Evolutionary conservation across 345 rosid genomes (phyloP), one percentile per base, ranked within the genome.

Genomic region (Dimocarpus longan): DNA sequence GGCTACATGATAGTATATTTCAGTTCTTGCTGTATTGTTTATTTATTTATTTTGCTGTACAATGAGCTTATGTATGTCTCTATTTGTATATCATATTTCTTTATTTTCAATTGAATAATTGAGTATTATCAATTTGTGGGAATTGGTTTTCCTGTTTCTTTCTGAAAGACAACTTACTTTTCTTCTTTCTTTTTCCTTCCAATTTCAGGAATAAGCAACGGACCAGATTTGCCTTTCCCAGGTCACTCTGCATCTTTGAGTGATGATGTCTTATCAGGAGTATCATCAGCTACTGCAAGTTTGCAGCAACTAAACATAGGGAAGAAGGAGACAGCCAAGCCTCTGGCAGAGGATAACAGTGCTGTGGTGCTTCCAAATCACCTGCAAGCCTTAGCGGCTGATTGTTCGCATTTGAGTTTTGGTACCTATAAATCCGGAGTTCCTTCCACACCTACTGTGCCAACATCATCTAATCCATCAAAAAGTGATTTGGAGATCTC

Each of bases 321-420:
- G 60, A 74, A 75, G 77, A 77, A 79, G 76, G 74, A 80, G 22
- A 60, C 59, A 39, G 75, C 26, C 10, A 68, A 56, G 44, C 63
- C 75, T 59, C 52, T 50, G 50, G 50, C 79, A 54, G 82, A 80
- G 43, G 79, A 82, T 42, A 76, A 81, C 16, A 39, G 28, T 78
- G 67, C 76, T 24, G 80, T 90, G 60, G 86, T 86, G 73, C 81
- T 90, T 83, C 93, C 93, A 43, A 70, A 75, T 71, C 48, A 82
- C 85, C 71, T 90, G 69, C 90, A 80, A 79, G 82, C 82, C 66
- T 79, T 86, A 28, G 84, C 86, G 52, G 84, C 87, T 43, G 91
- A 84, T 68, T 86, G 89, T 68, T 84, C 86, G 28, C 87, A 88
- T 80, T 85, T 90, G 80, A 90, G 81, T 81, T 88, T 90, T 68